These are phyloP conservation scores for Metarhizium album DNA, from an alignment of 2,329 filamentous ascomycete species.

Conservation along the genomic window DNA sequence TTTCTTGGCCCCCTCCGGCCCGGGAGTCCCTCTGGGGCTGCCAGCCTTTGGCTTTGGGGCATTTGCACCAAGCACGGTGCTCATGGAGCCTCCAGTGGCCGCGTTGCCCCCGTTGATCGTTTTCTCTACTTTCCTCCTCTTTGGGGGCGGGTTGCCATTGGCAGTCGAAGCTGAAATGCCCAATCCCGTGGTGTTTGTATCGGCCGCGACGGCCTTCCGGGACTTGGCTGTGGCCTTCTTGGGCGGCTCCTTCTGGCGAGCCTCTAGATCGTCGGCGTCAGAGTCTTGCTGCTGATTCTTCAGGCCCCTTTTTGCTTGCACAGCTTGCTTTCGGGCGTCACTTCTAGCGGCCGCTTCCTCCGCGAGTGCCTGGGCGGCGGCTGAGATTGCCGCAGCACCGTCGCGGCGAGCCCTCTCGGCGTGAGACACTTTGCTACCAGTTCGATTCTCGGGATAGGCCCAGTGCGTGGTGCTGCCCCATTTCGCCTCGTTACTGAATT, in stretches of 20 bases:
- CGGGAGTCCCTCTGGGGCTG: conserved; percentile 60
- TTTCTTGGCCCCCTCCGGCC: conserved; percentile 60
- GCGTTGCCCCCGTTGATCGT: conserved; percentile 29
- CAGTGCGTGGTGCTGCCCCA: conserved; percentile 87
- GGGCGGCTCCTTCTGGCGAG: conserved; percentile 34
- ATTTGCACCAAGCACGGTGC: conserved; percentile 39
- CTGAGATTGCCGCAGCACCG: conserved; percentile 65
- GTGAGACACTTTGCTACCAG: conserved; percentile 47
- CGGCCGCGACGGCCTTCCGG: conserved; percentile 50
- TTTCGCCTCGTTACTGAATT: conserved; percentile 91
- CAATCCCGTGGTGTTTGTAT: conserved; percentile 44
- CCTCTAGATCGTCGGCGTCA: conserved; percentile 63
- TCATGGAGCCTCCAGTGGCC: conserved; percentile 40
- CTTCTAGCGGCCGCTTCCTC: conserved; percentile 77
- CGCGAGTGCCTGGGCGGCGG: conserved; percentile 65
- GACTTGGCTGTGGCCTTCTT: conserved; percentile 56
- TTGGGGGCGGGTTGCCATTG: conserved; percentile 49
- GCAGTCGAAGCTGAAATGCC: conserved; percentile 50
- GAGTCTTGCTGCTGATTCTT: conserved; percentile 62
- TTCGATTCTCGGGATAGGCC: conserved; percentile 84
- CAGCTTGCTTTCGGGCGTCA: conserved; percentile 73
- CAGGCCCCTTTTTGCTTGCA: conserved; percentile 64
- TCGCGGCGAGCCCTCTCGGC: conserved; percentile 70
- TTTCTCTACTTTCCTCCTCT: conserved; percentile 76
- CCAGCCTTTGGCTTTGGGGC: conserved; percentile 46